Evolutionary conservation across 2,329 filamentous ascomycete species (phyloP), one percentile per base, ranked within the genome.

Genomic region (Fusarium nelsonii): DNA sequence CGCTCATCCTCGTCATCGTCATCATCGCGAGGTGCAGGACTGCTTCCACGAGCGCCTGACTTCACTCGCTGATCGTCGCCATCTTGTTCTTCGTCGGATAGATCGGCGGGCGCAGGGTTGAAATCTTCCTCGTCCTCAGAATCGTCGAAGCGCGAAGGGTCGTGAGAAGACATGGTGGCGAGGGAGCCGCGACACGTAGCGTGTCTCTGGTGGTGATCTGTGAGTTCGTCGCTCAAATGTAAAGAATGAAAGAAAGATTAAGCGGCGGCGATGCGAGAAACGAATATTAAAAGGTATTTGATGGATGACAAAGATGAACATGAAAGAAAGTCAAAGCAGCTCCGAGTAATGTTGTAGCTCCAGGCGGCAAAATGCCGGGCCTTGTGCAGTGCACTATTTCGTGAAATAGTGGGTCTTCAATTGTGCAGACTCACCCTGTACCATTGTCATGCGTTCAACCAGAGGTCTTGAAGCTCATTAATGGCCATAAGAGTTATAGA

Each of bases 91-190:
- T 81, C 90, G 70, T 95, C 92, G 4, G 92, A 96, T 34, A 88
- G 76, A 61, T 93, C 88, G 63, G 88, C 91, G 20, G 91, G 90
- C 49, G 86, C 88, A 51, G 94, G 94, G 78, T 97, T 97, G 85
- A 97, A 97, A 78, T 95, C 91, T 64, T 92, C 90, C 73, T 97
- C 94, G 51, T 96, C 92, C 58, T 92, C 91, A 63, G 87, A 90
- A 65, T 90, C 88, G 74, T 88, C 84, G 75, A 83, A 85, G 65
- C 83, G 82, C 64, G 82, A 79, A 71, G 75, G 79, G 57, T 84
- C 81, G 74, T 80, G 82, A 40, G 83, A 80, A 84, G 87, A 87
- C 60, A 74, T 81, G 71, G 61, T 70, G 68, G 63, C 62, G 62
- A 63, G 52, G 36, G 45, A 33, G 54, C 48, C 72, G 70, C 69